Base-by-base conservation (phyloP, 225 moss, liverwort and hornwort genomes). In the Bryum argenteum region DNA sequence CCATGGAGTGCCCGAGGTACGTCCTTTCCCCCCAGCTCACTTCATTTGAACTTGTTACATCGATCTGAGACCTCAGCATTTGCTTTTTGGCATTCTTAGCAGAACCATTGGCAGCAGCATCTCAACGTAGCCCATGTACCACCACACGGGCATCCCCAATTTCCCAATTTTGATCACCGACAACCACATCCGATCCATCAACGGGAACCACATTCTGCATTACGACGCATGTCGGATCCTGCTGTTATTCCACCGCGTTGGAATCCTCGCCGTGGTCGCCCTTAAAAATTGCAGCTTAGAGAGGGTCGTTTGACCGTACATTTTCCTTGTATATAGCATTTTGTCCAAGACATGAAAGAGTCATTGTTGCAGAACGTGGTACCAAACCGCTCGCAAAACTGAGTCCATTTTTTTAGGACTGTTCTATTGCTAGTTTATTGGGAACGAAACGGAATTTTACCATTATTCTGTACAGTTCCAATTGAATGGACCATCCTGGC, bases 71-170 rank as follows among this genome's bases (percentile, higher is more conserved):
- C 33, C 13, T 37, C 41, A n/a, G 11, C 21, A 11, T 1, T 45
- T 71, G 12, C 40, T 18, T 39, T 33, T 73, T 63, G 28, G 11
- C 40, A 28, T 67, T 17, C 21, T 63, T 40, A 43, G 8, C 77
- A 84, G 80, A 79, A 54, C 33, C 69, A 61, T 37, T 69, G 69
- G 65, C 59, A 73, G 60, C 72, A 50, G 59, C 64, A 56, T 65
- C 65, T 42, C 42, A 42, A 8, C 55, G 1, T 22, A 64, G 18
- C 47, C 33, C 66, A 23, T 65, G 10, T 33, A 17, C 47, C 79
- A 54, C 43, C 52, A 26, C 61, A 40, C 39, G 53, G 21, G 45
- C 64, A 64, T 60, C 75, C 54, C 33, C 76, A 23, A 19, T 17
- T 51, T 44, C 15, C 61, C 12, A 58, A 43, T 62, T 14, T 8